Evolutionary conservation across 2,329 filamentous ascomycete species (phyloP).

Genomic region (Bimuria novae-zelandiae): DNA sequence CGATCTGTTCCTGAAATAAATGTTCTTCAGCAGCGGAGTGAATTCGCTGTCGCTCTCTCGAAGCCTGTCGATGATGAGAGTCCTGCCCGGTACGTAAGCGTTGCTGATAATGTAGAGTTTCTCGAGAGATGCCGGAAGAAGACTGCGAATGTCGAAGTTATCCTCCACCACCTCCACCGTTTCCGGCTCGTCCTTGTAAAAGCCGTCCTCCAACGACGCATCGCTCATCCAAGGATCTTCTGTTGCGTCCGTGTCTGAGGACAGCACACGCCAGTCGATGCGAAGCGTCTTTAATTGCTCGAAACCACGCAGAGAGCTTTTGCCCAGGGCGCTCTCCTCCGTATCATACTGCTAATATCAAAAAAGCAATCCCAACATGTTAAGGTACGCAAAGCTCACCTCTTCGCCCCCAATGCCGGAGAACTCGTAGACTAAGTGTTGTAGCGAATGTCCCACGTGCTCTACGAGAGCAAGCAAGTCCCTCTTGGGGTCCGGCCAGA

Average conservation of each 20-base stretch:
- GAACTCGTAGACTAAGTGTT: constrained; percentile 1
- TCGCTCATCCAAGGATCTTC: background rate
- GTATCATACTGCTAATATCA: background rate
- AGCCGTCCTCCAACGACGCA: no score
- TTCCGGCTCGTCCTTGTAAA: background rate
- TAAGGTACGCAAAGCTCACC: no score
- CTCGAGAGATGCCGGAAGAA: constrained; percentile 5
- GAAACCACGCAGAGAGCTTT: constrained; percentile 1
- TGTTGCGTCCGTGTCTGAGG: background rate
- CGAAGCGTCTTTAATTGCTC: background rate
- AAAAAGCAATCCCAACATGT: no score
- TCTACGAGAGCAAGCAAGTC: background rate
- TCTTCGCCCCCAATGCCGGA: background rate
- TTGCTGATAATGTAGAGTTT: background rate
- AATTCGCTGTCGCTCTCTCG: background rate
- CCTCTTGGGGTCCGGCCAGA: background rate
- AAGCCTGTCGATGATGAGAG: background rate
- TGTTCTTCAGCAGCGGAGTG: constrained; percentile 1
- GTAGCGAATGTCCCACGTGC: constrained; percentile 4
- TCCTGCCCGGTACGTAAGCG: background rate
- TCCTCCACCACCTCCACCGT: background rate
- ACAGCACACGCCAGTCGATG: background rate
- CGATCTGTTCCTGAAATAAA: background rate
- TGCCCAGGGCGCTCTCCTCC: background rate
- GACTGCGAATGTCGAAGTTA: background rate